Evolutionary conservation across 2,329 filamentous ascomycete genomes (phyloP).

Genomic region (Aspergillus tanneri): DNA sequence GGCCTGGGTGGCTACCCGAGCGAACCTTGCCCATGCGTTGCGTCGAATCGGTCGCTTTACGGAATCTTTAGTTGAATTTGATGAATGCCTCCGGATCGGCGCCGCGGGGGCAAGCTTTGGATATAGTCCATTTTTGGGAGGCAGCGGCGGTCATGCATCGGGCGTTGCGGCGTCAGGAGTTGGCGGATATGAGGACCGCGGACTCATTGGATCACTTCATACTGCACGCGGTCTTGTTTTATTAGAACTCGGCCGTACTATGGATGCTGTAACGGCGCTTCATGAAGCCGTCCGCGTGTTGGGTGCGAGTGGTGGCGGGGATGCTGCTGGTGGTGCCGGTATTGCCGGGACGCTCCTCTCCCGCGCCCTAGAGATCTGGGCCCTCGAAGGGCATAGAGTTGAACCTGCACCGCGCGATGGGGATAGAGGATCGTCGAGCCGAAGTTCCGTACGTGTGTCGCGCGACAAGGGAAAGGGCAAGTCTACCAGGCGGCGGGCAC

Average conservation of each 20-base stretch:
- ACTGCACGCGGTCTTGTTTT: conserved; percentile 71
- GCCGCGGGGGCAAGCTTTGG: conserved; percentile 72
- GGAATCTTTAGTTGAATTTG: conserved; percentile 75
- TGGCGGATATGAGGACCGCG: conserved; percentile 49
- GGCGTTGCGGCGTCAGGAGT: conserved; percentile 42
- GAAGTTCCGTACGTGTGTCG: conserved; percentile 20
- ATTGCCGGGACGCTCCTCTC: conserved; percentile 48
- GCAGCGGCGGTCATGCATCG: conserved; percentile 35
- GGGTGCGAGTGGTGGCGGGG: conserved; percentile 46
- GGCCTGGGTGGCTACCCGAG: conserved; percentile 79
- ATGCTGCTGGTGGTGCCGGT: conserved; percentile 48
- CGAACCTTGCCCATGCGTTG: conserved; percentile 86
- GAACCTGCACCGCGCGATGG: conserved; percentile 22
- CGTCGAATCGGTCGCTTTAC: conserved; percentile 68
- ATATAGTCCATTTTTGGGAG: conserved; percentile 64
- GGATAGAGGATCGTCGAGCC: conserved; percentile 18
- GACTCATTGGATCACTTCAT: conserved; percentile 47
- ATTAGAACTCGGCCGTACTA: conserved; percentile 70
- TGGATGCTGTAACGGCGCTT: conserved; percentile 75
- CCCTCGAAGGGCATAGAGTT: conserved; percentile 37
- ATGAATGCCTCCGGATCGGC: conserved; percentile 79
- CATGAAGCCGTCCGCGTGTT: conserved; percentile 65
- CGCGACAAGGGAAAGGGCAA: conserved; percentile 34
- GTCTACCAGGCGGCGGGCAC: conserved; percentile 22
- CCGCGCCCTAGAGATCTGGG: conserved; percentile 48